These are phyloP conservation scores for Penicillium verrucosum DNA, from an alignment of 2,329 filamentous ascomycete genomes.

Conservation along the genomic window DNA sequence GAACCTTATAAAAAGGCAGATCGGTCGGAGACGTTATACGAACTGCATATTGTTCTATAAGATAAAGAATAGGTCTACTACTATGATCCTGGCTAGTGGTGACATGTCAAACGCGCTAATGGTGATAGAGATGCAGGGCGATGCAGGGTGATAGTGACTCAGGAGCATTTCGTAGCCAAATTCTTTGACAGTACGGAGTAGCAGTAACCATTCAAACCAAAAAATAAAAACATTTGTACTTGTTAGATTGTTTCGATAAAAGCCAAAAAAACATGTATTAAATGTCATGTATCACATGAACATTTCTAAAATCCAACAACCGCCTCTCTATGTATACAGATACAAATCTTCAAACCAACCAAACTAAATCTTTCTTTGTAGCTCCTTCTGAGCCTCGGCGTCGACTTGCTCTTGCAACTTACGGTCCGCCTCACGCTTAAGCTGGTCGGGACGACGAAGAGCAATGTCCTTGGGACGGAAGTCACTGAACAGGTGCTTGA, in stretches of 20 bases:
- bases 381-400: constrained; percentile 39
- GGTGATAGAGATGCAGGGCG: too few relatives aligned
- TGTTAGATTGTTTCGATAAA: neutral
- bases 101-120: too few relatives aligned
- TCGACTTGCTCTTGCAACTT: constrained; percentile 58
- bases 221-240: constrained; percentile 32
- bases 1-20: neutral
- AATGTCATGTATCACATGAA: constrained; percentile 10
- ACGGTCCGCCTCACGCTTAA: constrained; percentile 69
- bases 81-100: neutral
- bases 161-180: neutral
- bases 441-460: constrained; percentile 77
- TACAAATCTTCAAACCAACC: constrained; percentile 10
- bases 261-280: constrained; percentile 13
- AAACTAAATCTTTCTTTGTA: constrained; percentile 28
- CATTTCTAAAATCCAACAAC: constrained; percentile 18
- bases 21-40: neutral
- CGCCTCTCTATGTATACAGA: constrained; percentile 24
- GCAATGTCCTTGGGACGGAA: constrained; percentile 94
- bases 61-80: neutral
- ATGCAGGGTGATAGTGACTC: too few relatives aligned
- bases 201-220: neutral
- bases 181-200: neutral
- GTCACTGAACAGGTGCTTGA: constrained; percentile 86
- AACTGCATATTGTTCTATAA: neutral